phyloP scores from a whole-genome alignment of 257 asterid species.

The Primulina eburnea region DNA sequence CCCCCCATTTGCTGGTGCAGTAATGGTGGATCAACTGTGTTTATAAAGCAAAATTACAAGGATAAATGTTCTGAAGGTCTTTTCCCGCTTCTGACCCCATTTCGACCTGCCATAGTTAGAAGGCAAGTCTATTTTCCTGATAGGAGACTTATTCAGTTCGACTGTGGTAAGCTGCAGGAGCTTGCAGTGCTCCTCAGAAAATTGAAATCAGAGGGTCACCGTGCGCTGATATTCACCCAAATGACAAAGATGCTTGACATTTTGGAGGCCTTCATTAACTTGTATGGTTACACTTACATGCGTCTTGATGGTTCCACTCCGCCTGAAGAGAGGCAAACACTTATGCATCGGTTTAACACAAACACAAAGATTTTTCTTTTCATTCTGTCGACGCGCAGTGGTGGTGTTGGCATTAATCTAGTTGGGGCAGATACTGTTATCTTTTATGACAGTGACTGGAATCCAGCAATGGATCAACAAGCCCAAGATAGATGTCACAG shows the following conservation, averaged over 20 bases:
- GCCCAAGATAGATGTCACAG: slow-evolving; percentile 99
- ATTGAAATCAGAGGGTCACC: slow-evolving; percentile 86
- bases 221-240: slow-evolving; percentile 96
- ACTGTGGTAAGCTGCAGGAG: slow-evolving; percentile 97
- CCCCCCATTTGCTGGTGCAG: slow-evolving; percentile 93
- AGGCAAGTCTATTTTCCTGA: slow-evolving; percentile 99
- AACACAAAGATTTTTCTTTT: slow-evolving; percentile 87
- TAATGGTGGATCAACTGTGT: slow-evolving; percentile 64
- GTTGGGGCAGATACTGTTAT: slow-evolving; percentile 99
- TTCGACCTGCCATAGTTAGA: slow-evolving; percentile 93
- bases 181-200: slow-evolving; percentile 86
- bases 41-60: slow-evolving; percentile 49
- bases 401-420: slow-evolving; percentile 98
- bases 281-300: slow-evolving; percentile 98
- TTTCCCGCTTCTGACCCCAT: slow-evolving; percentile 76
- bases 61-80: slow-evolving; percentile 58
- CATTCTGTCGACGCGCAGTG: slow-evolving; percentile 96
- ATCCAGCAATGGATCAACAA: slow-evolving; percentile 99
- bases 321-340: slow-evolving; percentile 96
- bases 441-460: slow-evolving; percentile 99
- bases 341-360: slow-evolving; percentile 96
- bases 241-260: slow-evolving; percentile 99
- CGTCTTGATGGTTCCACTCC: slow-evolving; percentile 97
- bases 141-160: slow-evolving; percentile 95
- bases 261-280: slow-evolving; percentile 90